These are phyloP conservation scores for Xylariaceae sp. DNA, from an alignment of 2,329 filamentous ascomycete species.

Conservation along the genomic window DNA sequence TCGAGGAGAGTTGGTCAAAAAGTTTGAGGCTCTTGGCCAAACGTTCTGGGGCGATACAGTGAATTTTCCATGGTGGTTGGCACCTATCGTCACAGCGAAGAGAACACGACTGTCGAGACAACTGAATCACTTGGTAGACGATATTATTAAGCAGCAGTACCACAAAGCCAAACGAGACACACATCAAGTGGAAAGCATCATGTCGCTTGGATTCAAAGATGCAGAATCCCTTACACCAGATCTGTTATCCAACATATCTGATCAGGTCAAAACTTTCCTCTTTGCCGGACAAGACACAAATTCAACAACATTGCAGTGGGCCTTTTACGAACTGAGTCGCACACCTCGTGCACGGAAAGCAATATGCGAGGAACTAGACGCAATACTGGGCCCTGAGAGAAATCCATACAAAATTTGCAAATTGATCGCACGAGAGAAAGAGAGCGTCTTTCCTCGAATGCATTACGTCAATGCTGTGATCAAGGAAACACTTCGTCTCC, in stretches of 20 bases:
- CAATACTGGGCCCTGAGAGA: slow-evolving; percentile 13
- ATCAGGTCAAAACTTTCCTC: slow-evolving; percentile 20
- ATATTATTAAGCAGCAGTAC: too few species aligned
- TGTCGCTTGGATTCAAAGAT: too few species aligned
- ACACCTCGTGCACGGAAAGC: slow-evolving; percentile 13
- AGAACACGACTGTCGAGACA: too few species aligned
- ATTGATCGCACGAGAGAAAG: too few species aligned
- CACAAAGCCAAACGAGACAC: too few species aligned
- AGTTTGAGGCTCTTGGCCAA: slow-evolving; percentile 10
- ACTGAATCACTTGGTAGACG: too few species aligned
- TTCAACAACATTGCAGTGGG: slow-evolving; percentile 14
- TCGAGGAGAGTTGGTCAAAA: slow-evolving; percentile 1
- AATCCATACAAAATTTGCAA: too few species aligned
- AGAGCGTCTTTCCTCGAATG: slow-evolving; percentile 6
- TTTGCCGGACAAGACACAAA: slow-evolving; percentile 23
- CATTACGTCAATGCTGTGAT: slow-evolving; percentile 16
- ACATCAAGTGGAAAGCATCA: too few species aligned
- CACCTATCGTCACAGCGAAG: too few species aligned
- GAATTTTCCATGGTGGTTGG: too few species aligned
- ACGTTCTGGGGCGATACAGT: too few species aligned
- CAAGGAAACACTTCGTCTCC: slow-evolving; percentile 18
- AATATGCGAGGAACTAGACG: slow-evolving; percentile 15
- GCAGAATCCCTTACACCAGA: slow-evolving; percentile 9
- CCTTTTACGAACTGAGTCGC: slow-evolving; percentile 18
- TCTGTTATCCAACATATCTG: slow-evolving; percentile 14